A percentile compares a stretch with the other conserved stretches of the same genome.
Evolutionary conservation across 345 rosid genomes (phyloP).

Genomic region (Excoecaria cochinchinensis): DNA sequence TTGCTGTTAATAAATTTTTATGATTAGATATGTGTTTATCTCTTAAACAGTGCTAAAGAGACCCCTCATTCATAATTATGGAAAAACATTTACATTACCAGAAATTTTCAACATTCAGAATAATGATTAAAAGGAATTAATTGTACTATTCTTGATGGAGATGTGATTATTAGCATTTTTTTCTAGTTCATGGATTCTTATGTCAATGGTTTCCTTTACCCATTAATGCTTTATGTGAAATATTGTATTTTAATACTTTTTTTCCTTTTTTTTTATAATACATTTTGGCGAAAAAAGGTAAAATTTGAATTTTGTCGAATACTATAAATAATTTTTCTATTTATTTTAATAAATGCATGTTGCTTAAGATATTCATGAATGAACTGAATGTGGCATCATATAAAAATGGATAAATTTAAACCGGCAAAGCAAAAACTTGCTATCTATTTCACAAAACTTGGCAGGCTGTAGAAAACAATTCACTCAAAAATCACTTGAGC

Average conservation of each 20-base stretch:
- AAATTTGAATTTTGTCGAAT: no score
- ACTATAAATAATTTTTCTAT: background rate
- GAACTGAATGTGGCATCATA: background rate
- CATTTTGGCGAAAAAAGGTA: no score
- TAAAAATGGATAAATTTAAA: background rate
- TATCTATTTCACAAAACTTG: background rate
- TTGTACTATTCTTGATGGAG: background rate
- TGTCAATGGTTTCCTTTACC: no score
- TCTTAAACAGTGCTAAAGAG: no score
- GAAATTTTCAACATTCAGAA: no score
- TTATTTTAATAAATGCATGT: background rate
- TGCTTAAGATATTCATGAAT: no score
- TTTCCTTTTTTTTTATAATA: no score
- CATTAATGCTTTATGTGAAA: no score
- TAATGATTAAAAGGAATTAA: no score
- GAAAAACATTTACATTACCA: background rate
- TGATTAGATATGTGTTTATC: no score
- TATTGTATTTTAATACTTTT: no score
- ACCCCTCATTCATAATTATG: background rate
- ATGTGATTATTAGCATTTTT: background rate
- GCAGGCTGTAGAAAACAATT: constrained; percentile 17
- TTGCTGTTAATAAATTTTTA: no score
- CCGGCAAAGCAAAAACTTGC: background rate
- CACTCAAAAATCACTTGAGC: constrained; percentile 16
- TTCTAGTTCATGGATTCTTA: background rate